Base-by-base conservation (phyloP, 2,329 filamentous ascomycete genomes). In the Claviceps spartinae region DNA sequence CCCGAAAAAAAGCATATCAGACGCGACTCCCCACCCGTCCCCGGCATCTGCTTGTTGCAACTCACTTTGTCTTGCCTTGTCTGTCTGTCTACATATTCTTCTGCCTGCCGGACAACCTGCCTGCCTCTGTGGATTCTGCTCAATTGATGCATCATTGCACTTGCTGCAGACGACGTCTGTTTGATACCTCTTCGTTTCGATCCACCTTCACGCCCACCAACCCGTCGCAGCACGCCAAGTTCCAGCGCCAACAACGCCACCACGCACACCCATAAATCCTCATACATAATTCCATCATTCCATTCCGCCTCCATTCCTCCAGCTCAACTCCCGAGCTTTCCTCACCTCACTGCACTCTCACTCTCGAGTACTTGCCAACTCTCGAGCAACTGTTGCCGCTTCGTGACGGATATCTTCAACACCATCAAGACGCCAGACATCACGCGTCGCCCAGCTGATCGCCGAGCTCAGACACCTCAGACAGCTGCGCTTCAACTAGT, bases 1-100 rank as follows among this genome's bases (percentile, higher is more conserved):
- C 30, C 48, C 45, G 40, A 42, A 50, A 48, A 53, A 54, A 49
- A 51, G 52, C 52, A 54, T 51, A 54, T 54, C 52, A 54, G 48
- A 54, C 30, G 42, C 49, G 40, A 41, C 45, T 54, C 36, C 45
- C 52, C 52, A 43, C 48, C 45, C 9, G 9, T 30, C 44, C 24
- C 47, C 34, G 9, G 44, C 52, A 53, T 13, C 51, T 42, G 34
- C 24, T 36, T 30, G 24, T 47, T 43, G 48, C 51, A 50, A 37
- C 48, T 34, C 30, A 34, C 9, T 34, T 11, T 34, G 30, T 4
- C 30, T 34, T 34, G 30, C 30, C 30, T 34, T 34, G 30, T 34
- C 30, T 47, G 47, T 36, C 46, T 40, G 47, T 47, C 37, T 42
- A 43, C 14, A 13, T 16, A 9, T 26, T 26, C 24, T 13, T 9